Conservation (phyloP, 2,329 filamentous ascomycete genomes). For the Graphium sp. region DNA sequence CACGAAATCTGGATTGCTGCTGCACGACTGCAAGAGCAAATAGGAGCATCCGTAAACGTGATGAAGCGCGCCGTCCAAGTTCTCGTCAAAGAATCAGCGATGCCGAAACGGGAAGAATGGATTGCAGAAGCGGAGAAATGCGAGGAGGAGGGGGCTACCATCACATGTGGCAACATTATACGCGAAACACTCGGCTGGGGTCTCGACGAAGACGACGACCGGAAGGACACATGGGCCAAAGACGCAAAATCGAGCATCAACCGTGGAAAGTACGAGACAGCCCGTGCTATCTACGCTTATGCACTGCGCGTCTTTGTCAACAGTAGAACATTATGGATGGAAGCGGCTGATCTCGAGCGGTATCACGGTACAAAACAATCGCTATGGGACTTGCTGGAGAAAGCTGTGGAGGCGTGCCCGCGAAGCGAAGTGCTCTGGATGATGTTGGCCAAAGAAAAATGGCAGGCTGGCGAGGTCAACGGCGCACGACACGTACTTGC, state of each 20-base stretch:
- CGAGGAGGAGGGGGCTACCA: conserved; percentile 73
- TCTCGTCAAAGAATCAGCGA: conserved; percentile 78
- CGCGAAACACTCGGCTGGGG: conserved; percentile 85
- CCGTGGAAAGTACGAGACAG: conserved; percentile 74
- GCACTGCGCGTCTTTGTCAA: conserved; percentile 78
- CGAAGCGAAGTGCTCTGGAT: conserved; percentile 88
- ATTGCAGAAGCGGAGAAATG: conserved; percentile 88
- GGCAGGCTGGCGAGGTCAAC: conserved; percentile 75
- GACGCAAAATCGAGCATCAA: conserved; percentile 74
- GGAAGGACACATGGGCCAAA: conserved; percentile 90
- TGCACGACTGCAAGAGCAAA: conserved; percentile 75
- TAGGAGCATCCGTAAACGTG: conserved; percentile 68
- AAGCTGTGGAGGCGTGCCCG: conserved; percentile 85
- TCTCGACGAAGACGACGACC: conserved; percentile 88
- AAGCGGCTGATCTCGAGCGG: conserved; percentile 79
- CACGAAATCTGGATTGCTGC: conserved; percentile 96
- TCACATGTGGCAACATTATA: conserved; percentile 82
- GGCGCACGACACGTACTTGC: conserved; percentile 74
- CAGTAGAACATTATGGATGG: conserved; percentile 77
- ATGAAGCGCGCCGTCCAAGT: conserved; percentile 90
- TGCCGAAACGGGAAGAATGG: conserved; percentile 97
- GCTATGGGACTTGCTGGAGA: conserved; percentile 73
- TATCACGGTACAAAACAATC: conserved; percentile 74
- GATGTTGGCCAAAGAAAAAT: conserved; percentile 88
- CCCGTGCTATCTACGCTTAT: conserved; percentile 85